Evolutionary conservation across 1,284 basidiomycete genomes (phyloP).

Genomic region (Acaromyces ingoldii): DNA sequence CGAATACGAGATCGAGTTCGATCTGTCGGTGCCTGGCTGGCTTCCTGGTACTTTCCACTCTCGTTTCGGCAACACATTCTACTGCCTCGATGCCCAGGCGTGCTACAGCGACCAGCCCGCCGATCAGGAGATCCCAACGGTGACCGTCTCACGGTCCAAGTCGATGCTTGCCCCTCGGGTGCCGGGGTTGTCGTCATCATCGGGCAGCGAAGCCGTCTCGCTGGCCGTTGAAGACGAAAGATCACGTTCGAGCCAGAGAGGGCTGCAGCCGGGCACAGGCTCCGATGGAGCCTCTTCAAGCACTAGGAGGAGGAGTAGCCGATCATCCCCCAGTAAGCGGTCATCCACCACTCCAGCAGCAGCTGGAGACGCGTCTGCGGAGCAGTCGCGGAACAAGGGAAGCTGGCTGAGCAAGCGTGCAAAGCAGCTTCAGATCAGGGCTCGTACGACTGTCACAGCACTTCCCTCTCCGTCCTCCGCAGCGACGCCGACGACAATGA

Average conservation of each 20-base stretch:
- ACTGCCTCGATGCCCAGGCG: constrained; percentile 37
- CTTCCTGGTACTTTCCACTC: constrained; percentile 43
- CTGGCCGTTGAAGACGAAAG: too few species aligned
- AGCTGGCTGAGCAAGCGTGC: constrained; percentile 42
- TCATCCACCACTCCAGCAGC: too few species aligned
- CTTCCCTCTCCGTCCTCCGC: neutral
- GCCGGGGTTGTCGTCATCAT: too few species aligned
- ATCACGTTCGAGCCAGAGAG: too few species aligned
- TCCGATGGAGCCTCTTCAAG: too few species aligned
- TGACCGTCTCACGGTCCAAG: neutral
- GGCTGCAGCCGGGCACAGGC: too few species aligned
- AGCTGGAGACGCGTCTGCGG: neutral
- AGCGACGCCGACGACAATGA: neutral
- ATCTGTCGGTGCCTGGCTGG: constrained; percentile 47
- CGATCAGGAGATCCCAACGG: neutral
- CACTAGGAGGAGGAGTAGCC: too few species aligned
- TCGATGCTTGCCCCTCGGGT: too few species aligned
- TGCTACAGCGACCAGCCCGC: constrained; percentile 13
- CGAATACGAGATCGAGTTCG: constrained; percentile 48
- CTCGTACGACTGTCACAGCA: neutral
- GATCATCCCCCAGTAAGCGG: too few species aligned
- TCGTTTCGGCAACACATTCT: constrained; percentile 45
- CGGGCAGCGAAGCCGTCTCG: too few species aligned
- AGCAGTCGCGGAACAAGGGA: constrained; percentile 7
- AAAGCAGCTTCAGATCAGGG: constrained; percentile 26